Conservation (phyloP, 1,284 basidiomycete genomes). For the Ustilago nuda region DNA sequence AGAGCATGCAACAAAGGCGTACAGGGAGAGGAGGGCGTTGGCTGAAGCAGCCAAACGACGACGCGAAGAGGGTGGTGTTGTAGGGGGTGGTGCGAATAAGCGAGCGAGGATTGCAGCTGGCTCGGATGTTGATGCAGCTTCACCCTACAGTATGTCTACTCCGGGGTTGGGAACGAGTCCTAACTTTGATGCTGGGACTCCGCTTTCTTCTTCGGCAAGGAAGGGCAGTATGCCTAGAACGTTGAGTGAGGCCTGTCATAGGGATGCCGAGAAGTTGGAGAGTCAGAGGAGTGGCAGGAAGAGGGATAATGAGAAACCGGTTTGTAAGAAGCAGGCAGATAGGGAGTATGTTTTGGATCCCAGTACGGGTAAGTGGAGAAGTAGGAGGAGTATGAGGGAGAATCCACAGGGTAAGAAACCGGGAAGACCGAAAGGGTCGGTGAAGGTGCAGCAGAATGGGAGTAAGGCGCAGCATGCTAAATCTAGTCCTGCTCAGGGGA, state of each 20-base stretch:
- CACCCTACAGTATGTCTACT: conserved; percentile 26
- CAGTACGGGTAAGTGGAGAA: conserved; percentile 52
- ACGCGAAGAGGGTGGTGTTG: conserved; percentile 12
- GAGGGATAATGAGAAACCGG: conserved; percentile 34
- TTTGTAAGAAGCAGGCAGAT: conserved; percentile 48
- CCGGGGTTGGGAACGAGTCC: conserved; percentile 23
- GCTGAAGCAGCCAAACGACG: conserved; percentile 34
- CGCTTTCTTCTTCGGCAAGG: conserved; percentile 20
- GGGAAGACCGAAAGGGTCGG: conserved; percentile 52
- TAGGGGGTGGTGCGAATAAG: conserved; percentile 14
- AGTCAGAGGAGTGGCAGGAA: conserved; percentile 36
- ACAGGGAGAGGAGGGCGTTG: conserved; percentile 31
- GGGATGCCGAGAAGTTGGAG: conserved; percentile 48
- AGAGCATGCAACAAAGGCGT: conserved; percentile 41
- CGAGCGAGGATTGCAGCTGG: conserved; percentile 17
- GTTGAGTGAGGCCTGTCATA: conserved; percentile 48
- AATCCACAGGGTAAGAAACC: conserved; percentile 50
- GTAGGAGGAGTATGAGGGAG: conserved; percentile 54
- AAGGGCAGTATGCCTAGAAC: conserved; percentile 49
- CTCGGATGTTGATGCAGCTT: conserved; percentile 31
- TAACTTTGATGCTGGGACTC: conserved; percentile 28
- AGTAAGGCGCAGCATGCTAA: conserved; percentile 12
- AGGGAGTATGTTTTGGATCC: conserved; percentile 44
- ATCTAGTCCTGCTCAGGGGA: conserved; percentile 12
- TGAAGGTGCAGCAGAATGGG: conserved; percentile 30